Conservation (phyloP, 106 monocot species). For the Dendrobium chrysotoxum region DNA sequence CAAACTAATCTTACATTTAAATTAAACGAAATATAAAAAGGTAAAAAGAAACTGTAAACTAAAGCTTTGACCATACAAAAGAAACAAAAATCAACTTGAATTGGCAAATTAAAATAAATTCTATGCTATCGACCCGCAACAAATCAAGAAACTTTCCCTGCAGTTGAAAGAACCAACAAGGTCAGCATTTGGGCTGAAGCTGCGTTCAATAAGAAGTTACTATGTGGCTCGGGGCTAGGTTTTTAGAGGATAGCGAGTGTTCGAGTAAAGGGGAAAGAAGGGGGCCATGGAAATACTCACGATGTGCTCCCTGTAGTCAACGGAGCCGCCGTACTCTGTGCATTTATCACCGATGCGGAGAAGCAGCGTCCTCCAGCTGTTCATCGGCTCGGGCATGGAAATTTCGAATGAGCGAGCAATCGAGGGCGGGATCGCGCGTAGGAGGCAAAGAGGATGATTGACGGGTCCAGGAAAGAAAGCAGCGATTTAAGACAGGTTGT, state of each 20-base stretch:
- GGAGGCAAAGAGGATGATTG: neutral
- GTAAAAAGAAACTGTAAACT: neutral
- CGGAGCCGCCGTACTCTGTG: constrained; percentile 69
- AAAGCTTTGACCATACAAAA: neutral
- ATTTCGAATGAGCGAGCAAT: neutral
- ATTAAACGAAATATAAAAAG: neutral
- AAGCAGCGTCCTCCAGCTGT: constrained; percentile 68
- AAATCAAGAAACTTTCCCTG: neutral
- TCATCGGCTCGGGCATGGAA: constrained; percentile 13
- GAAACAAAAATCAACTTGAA: neutral
- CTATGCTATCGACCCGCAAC: neutral
- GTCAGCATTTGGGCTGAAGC: neutral
- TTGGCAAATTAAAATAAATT: neutral
- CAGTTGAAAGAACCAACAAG: neutral
- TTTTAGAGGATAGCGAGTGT: neutral
- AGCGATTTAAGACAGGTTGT: neutral
- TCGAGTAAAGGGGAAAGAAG: neutral
- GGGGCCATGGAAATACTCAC: constrained; percentile 24
- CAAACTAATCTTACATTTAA: neutral
- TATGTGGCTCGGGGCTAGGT: neutral
- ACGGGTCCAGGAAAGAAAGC: neutral
- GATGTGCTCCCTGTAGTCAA: constrained; percentile 83
- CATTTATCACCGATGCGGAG: constrained; percentile 93
- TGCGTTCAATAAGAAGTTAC: neutral
- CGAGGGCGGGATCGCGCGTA: neutral